Base-by-base conservation (phyloP, 805 yeast species). In the Candida insectorum region DNA sequence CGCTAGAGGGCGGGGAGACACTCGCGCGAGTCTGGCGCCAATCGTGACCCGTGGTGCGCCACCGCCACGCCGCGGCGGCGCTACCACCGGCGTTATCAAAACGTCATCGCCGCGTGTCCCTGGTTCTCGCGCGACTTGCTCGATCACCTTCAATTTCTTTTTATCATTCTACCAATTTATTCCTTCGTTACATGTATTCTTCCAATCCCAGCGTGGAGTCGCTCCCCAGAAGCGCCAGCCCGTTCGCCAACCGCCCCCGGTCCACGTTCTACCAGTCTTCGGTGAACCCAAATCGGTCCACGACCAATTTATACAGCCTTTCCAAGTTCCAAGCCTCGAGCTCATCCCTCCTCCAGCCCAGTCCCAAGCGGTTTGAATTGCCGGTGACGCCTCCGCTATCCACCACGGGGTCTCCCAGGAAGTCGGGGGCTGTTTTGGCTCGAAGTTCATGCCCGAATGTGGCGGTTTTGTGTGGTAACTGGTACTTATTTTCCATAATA, bases 401-500 rank as follows among this genome's bases (percentile, higher is more conserved):
- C 10, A 51, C 43, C 19, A 36, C 58, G 3, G 49, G 57, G 11
- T 56, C 65, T 4, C 69, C 68, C 1, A 16, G 18, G 15, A 8
- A 8, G 9, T 9, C 14, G 14, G 8, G 13, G n/a, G 14, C n/a
- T 10, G 11, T 20, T 11, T 8, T 11, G 11, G 23, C 11, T 20
- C 23, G n/a, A 5, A 20, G 14, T 11, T 8, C 30, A 6, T 8
- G 9, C 16, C 15, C 19, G 4, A 37, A 31, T 23, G 32, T 39
- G 15, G 23, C 25, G 19, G 6, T 31, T 8, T 58, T 85, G 21
- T 91, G 97, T 56, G 52, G 73, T 6, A 48, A 71, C 23, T 91
- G 97, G 97, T 91, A 91, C 60, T 51, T 77, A 19, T 65, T 81
- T 7, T 81, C 94, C 20, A 89, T 94, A 7, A 58, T 89, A 6